Evolutionary conservation across 306 rosid species (phyloP).

Genomic region (Corylus americana): DNA sequence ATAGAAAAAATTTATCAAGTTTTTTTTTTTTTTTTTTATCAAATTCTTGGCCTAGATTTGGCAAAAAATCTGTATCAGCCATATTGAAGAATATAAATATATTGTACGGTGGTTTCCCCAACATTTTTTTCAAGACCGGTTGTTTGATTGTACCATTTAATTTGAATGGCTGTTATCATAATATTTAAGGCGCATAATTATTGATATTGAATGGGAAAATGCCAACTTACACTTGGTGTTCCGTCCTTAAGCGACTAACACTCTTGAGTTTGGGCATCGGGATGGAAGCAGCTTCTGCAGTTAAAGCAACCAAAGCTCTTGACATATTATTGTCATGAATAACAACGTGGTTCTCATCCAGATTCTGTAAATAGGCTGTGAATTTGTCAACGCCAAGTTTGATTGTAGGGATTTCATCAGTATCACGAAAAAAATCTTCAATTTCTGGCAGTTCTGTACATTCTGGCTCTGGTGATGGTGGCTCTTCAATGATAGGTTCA

Average conservation of each 20-base stretch:
- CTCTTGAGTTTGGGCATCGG: slow-evolving; percentile 44
- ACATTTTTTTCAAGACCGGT: neutral
- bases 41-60: too few species aligned
- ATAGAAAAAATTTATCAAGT: too few species aligned
- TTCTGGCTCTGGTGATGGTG: slow-evolving; percentile 39
- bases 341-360: neutral
- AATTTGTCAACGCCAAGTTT: slow-evolving; percentile 9
- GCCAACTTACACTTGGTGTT: slow-evolving; percentile 64
- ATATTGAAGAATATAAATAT: too few species aligned
- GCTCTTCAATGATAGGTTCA: slow-evolving; percentile 61
- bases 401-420: slow-evolving; percentile 26
- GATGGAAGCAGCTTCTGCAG: slow-evolving; percentile 7
- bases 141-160: too few species aligned
- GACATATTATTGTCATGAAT: slow-evolving; percentile 27
- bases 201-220: neutral
- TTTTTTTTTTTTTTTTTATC: too few species aligned
- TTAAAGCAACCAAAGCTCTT: slow-evolving; percentile 34
- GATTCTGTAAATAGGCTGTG: neutral
- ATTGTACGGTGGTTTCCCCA: neutral
- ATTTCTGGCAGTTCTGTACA: slow-evolving; percentile 5
- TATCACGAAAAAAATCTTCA: slow-evolving; percentile 32
- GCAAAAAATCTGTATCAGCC: too few species aligned
- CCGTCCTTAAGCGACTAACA: slow-evolving; percentile 55
- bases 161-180: too few species aligned
- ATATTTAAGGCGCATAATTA: neutral